These are phyloP conservation scores for Aspergillus hancockii DNA, from an alignment of 495 filamentous ascomycete species.

Conservation along the genomic window DNA sequence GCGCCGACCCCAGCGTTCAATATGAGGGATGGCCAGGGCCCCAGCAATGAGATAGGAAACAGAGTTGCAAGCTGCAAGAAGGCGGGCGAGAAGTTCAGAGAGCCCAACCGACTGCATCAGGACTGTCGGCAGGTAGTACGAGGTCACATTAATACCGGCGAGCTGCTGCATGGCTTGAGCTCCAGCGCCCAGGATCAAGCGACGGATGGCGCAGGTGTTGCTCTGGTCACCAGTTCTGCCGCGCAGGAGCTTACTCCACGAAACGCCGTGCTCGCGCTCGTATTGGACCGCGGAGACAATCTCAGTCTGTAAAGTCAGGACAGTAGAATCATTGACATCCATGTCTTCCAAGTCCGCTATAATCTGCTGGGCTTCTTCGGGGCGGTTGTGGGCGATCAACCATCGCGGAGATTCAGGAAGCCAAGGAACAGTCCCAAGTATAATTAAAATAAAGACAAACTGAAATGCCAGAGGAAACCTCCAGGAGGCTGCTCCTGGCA, in stretches of 20 bases:
- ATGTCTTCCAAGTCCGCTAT: slow-evolving; percentile 48
- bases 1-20: slow-evolving; percentile 57
- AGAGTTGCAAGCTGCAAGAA: slow-evolving; percentile 14
- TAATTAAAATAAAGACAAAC: slow-evolving; percentile 53
- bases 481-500: slow-evolving; percentile 47
- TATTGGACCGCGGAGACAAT: slow-evolving; percentile 47
- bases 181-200: slow-evolving; percentile 50
- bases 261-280: slow-evolving; percentile 45
- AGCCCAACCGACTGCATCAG: slow-evolving; percentile 51
- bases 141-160: slow-evolving; percentile 44
- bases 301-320: slow-evolving; percentile 43
- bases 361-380: slow-evolving; percentile 47
- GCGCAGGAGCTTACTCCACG: slow-evolving; percentile 48
- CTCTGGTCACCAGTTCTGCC: slow-evolving; percentile 26
- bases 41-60: slow-evolving; percentile 7
- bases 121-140: slow-evolving; percentile 51
- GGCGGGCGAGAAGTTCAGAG: slow-evolving; percentile 40
- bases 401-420: slow-evolving; percentile 58
- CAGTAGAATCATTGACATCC: slow-evolving; percentile 44
- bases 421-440: slow-evolving; percentile 53
- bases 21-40: not conserved
- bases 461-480: slow-evolving; percentile 55
- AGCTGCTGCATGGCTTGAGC: slow-evolving; percentile 57
- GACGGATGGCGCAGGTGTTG: slow-evolving; percentile 46
- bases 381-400: slow-evolving; percentile 42